These are phyloP conservation scores for Dictyophora rubrovolvata DNA, from an alignment of 768 basidiomycete genomes.

Conservation along the genomic window DNA sequence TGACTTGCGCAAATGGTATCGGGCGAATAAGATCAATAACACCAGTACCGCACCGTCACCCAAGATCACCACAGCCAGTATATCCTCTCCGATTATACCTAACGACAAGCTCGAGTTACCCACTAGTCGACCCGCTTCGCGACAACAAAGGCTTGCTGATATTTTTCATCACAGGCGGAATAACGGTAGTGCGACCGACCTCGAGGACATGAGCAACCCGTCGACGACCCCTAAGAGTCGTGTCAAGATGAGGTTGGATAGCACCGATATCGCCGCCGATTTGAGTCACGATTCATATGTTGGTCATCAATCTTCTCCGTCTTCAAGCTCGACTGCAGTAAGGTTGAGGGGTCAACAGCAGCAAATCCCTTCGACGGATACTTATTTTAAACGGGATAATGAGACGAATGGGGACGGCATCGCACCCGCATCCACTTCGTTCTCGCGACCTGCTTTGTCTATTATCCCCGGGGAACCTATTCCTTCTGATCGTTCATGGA, in stretches of 20 bases:
- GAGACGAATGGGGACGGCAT: neutral
- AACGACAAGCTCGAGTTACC: neutral
- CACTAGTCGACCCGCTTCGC: neutral
- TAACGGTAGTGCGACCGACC: slow-evolving; percentile 3
- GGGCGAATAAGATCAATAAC: slow-evolving; percentile 14
- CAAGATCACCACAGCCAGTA: slow-evolving; percentile 22
- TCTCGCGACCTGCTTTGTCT: neutral
- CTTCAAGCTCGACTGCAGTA: neutral
- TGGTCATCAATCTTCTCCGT: neutral
- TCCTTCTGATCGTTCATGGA: slow-evolving; percentile 2
- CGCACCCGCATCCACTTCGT: neutral
- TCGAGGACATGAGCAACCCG: slow-evolving; percentile 1
- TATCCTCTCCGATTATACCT: slow-evolving; percentile 1
- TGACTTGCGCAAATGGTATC: slow-evolving; percentile 7
- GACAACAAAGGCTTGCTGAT: neutral
- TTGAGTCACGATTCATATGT: slow-evolving; percentile 3
- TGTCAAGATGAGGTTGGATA: neutral
- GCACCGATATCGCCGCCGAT: slow-evolving; percentile 3
- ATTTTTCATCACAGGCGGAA: neutral
- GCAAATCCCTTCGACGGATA: slow-evolving; percentile 1
- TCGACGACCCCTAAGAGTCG: slow-evolving; percentile 3
- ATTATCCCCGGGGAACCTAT: slow-evolving; percentile 1
- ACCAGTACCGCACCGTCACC: slow-evolving; percentile 19
- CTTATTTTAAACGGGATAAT: neutral
- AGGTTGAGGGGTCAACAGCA: neutral